These are phyloP conservation scores for Trypanosoma scelopori DNA, from an alignment of 208 protist genomes.

Conservation along the genomic window DNA sequence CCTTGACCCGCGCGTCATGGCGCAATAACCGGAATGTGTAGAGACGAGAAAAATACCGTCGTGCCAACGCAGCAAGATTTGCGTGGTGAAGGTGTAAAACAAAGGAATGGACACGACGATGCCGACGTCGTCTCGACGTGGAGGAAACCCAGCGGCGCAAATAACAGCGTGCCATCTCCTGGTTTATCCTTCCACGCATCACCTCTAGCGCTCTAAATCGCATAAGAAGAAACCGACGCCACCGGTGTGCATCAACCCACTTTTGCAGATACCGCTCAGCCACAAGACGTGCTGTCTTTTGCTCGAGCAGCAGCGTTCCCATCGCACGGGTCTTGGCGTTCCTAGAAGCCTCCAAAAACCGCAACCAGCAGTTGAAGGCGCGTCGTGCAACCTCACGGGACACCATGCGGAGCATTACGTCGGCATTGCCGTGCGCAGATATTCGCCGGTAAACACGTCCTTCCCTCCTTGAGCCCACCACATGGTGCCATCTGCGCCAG, in stretches of 20 bases:
- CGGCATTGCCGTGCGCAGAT: slow-evolving; percentile 2
- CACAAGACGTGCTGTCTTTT: slow-evolving; percentile 19
- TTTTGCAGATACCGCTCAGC: slow-evolving; percentile 23
- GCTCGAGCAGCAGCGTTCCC: slow-evolving; percentile 12
- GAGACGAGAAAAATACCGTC: slow-evolving; percentile 28
- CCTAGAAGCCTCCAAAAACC: slow-evolving; percentile 7
- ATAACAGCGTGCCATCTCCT: slow-evolving; percentile 2
- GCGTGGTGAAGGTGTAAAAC: slow-evolving; percentile 25
- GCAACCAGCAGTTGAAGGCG: slow-evolving; percentile 12
- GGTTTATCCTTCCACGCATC: slow-evolving; percentile 9
- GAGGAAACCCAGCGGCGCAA: slow-evolving; percentile 10
- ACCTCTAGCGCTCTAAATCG: slow-evolving; percentile 8
- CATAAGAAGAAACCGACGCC: slow-evolving; percentile 1
- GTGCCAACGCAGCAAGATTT: slow-evolving; percentile 23
- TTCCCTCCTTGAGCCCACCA: neutral
- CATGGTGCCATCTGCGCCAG: slow-evolving; percentile 5
- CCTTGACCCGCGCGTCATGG: neutral
- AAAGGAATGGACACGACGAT: neutral
- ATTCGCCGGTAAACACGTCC: neutral
- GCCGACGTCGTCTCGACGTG: neutral
- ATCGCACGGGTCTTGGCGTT: neutral
- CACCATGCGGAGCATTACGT: slow-evolving; percentile 12
- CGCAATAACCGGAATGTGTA: slow-evolving; percentile 12
- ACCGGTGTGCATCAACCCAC: slow-evolving; percentile 15
- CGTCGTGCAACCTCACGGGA: slow-evolving; percentile 16